A percentile compares a stretch with the other conserved stretches of the same genome.
These are phyloP conservation scores for Macadamia tetraphylla DNA, from an alignment of 164 flowering plant species.

Conservation along the genomic window DNA sequence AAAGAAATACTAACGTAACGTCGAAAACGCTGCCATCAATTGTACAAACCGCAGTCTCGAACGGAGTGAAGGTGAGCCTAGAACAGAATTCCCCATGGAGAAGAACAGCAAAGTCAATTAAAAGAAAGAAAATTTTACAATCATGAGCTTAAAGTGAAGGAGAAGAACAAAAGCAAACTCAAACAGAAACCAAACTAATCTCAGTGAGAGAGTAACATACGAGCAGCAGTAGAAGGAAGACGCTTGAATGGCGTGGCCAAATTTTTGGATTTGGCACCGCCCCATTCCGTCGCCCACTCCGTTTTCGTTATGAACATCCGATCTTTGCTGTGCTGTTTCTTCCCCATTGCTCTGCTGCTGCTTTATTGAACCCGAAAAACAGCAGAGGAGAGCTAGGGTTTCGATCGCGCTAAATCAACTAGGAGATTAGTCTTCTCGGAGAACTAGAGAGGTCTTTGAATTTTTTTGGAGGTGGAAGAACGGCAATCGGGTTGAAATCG, in stretches of 20 bases:
- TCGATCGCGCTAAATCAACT: not conserved
- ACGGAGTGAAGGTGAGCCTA: slow-evolving; percentile 88
- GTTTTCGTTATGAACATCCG: slow-evolving; percentile 90
- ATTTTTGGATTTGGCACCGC: slow-evolving; percentile 91
- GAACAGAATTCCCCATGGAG: slow-evolving; percentile 7
- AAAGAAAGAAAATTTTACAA: not conserved
- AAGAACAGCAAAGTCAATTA: not conserved
- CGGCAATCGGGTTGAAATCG: too few species aligned
- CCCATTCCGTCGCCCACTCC: slow-evolving; percentile 99
- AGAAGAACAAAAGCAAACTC: not conserved
- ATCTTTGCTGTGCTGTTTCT: slow-evolving; percentile 97
- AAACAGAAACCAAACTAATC: not conserved
- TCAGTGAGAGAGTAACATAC: slow-evolving; percentile 27
- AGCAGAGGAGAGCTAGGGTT: not conserved
- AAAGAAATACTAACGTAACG: slow-evolving; percentile 41
- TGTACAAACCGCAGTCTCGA: slow-evolving; percentile 79
- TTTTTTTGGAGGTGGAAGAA: too few species aligned
- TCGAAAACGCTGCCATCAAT: slow-evolving; percentile 86
- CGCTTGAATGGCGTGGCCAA: slow-evolving; percentile 69
- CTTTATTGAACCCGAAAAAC: not conserved
- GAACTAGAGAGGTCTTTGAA: too few species aligned
- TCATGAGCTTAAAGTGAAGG: not conserved
- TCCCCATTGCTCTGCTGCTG: slow-evolving; percentile 59
- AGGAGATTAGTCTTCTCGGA: too few species aligned
- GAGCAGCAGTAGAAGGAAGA: slow-evolving; percentile 95